Percentiles rank a stretch among this genome's conserved stretches.
Conservation (phyloP, 2,329 filamentous ascomycete species). For the Talaromyces sp. region DNA sequence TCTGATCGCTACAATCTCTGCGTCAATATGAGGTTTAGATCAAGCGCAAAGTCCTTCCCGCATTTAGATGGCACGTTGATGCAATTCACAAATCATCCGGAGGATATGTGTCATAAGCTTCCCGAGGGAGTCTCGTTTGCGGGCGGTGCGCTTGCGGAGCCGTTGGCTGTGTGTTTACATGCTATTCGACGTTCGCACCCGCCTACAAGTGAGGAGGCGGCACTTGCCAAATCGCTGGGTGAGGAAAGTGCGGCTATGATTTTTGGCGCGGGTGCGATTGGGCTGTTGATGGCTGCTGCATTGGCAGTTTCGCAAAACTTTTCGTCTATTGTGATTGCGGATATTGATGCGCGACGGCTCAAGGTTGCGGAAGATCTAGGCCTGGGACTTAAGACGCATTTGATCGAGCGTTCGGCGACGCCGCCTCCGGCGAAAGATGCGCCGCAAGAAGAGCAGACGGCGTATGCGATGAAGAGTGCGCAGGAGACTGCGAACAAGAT, state of each 20-base stretch:
- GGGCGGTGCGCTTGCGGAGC: slow-evolving; percentile 58
- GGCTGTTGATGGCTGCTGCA: slow-evolving; percentile 56
- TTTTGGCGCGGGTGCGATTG: slow-evolving; percentile 60
- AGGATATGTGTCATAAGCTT: slow-evolving; percentile 57
- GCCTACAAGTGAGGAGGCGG: slow-evolving; percentile 34
- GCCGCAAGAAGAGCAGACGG: slow-evolving; percentile 31
- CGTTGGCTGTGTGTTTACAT: slow-evolving; percentile 59
- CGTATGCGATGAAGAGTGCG: slow-evolving; percentile 35
- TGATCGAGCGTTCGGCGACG: slow-evolving; percentile 33
- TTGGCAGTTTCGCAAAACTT: slow-evolving; percentile 54
- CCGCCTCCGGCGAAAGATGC: slow-evolving; percentile 33
- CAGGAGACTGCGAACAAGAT: slow-evolving; percentile 35
- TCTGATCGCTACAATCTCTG: slow-evolving; percentile 62
- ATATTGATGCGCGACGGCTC: slow-evolving; percentile 56
- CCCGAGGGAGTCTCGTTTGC: slow-evolving; percentile 52
- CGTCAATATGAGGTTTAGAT: slow-evolving; percentile 55
- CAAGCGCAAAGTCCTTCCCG: slow-evolving; percentile 58
- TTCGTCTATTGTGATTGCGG: slow-evolving; percentile 55
- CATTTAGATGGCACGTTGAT: slow-evolving; percentile 64
- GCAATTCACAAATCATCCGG: slow-evolving; percentile 59
- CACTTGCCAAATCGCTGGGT: slow-evolving; percentile 40
- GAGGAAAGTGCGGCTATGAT: slow-evolving; percentile 51
- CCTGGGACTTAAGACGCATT: slow-evolving; percentile 35
- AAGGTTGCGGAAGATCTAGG: slow-evolving; percentile 50
- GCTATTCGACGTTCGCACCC: slow-evolving; percentile 54